Evolutionary conservation across 139 green algal species (phyloP).

Genomic region (Chlorella sp.): DNA sequence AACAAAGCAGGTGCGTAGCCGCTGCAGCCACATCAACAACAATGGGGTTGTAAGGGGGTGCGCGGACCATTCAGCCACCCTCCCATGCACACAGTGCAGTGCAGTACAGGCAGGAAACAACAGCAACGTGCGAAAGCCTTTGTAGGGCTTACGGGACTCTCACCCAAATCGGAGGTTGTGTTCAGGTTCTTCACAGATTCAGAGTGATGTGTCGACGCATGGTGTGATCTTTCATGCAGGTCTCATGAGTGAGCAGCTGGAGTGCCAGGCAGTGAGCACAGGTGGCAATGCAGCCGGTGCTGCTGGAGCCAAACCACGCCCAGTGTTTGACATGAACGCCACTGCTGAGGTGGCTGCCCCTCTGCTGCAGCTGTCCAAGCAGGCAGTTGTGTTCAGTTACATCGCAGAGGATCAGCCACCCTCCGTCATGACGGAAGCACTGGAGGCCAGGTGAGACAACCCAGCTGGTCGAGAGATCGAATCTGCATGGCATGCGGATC

Average conservation of each 20-base stretch:
- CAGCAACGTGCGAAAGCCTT: neutral
- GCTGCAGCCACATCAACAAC: neutral
- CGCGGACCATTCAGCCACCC: too few species aligned
- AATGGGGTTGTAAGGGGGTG: neutral
- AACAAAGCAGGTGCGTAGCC: conserved; percentile 3
- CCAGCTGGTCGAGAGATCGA: too few species aligned
- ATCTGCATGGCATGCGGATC: conserved; percentile 24
- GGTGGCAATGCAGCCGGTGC: neutral
- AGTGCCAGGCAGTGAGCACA: neutral
- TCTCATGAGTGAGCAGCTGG: neutral
- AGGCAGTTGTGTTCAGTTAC: conserved; percentile 50
- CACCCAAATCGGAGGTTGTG: neutral
- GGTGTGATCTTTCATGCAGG: neutral
- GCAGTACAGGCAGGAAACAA: neutral
- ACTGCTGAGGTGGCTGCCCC: conserved; percentile 48
- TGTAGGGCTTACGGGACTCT: neutral
- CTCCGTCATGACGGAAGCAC: too few species aligned
- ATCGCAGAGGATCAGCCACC: too few species aligned
- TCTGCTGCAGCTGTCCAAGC: conserved; percentile 58
- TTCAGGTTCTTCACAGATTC: too few species aligned
- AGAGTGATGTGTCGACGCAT: too few species aligned
- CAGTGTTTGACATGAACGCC: conserved; percentile 45
- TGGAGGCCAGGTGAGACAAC: too few species aligned
- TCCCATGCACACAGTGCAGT: neutral
- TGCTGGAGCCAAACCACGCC: too few species aligned